Evolutionary conservation across 2,329 filamentous ascomycete genomes (phyloP).

Genomic region (Colletotrichum horii): DNA sequence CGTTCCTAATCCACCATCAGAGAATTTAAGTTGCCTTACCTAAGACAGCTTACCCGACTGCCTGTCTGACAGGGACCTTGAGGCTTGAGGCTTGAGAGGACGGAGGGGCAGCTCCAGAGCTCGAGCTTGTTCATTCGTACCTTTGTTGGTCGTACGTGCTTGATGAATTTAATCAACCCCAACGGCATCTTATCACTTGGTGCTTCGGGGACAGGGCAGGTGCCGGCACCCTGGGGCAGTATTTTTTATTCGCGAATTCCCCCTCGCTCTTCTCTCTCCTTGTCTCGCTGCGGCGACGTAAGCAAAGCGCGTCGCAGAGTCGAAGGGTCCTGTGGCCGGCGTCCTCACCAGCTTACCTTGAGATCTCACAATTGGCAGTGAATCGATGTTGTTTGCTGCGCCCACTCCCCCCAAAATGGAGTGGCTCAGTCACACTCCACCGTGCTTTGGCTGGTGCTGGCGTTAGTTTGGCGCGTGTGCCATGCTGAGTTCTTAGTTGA

Average conservation of each 20-base stretch:
- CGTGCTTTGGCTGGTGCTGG: not conserved
- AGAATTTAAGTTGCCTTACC: not conserved
- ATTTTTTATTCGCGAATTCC: not conserved
- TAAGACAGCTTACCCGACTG: not conserved
- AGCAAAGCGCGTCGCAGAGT: constrained; percentile 2
- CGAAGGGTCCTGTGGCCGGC: constrained; percentile 8
- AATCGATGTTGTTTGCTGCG: not conserved
- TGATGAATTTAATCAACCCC: not conserved
- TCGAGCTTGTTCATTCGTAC: not conserved
- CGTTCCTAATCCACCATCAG: not conserved
- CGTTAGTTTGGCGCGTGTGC: not conserved
- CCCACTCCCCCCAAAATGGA: not conserved
- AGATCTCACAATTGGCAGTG: constrained; percentile 17
- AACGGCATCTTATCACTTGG: not conserved
- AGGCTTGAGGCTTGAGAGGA: not conserved
- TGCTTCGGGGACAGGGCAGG: not conserved
- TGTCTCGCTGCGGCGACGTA: not conserved
- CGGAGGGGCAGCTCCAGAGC: not conserved
- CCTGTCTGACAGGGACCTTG: not conserved
- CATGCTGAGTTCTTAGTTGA: too few species aligned
- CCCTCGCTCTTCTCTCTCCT: not conserved
- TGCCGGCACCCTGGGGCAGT: not conserved
- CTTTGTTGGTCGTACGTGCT: not conserved
- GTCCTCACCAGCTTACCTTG: not conserved
- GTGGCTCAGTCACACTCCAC: not conserved